Evolutionary conservation across 495 filamentous ascomycete species (phyloP), one percentile per base, ranked within the genome.

Genomic region (Daldinia caldariorum): DNA sequence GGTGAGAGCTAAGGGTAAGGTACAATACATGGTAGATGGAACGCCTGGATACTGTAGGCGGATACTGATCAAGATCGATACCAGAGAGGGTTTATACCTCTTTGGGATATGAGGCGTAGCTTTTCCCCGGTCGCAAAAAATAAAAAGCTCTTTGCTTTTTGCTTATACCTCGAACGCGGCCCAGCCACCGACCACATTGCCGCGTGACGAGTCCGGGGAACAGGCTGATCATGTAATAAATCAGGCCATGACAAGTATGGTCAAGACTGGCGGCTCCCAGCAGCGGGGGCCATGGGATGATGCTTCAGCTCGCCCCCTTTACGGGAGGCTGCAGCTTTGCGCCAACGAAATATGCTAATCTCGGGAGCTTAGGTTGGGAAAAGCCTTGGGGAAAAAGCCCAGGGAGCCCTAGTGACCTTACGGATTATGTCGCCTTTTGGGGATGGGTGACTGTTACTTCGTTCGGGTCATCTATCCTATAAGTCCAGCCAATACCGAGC

Each of bases 401-500:
- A 47, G 2, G 70, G 70, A 41, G 58, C 32, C 6, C 53, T 49
- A 58, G 63, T 49, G 45, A 71, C 55, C 39, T 59, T 61, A 64
- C 63, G 54, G 60, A 64, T 56, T 31, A 66, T 61, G 37, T 69
- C 45, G 38, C 59, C 10, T 62, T 59, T 69, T 53, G 31, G 37
- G 37, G 47, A 54, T 50, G 34, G 34, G 31, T 66, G 35, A 62
- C 64, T 66, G 58, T 66, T n/a, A 69, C 65, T 51, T 69, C 26
- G 26, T 26, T 35, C 60, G 57, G 66, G 61, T 32, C 61, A 51
- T 69, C 41, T 55, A 64, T 58, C 35, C 50, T 61, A n/a, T 47
- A n/a, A 58, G 31, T 47, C 60, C 58, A 59, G 38, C 65, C 70
- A 72, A 72, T 69, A 54, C 57, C 39, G 61, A 62, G 56, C 61